These are phyloP conservation scores for Trichoderma atrobrunneum DNA, from an alignment of 2,329 filamentous ascomycete species.

Conservation along the genomic window DNA sequence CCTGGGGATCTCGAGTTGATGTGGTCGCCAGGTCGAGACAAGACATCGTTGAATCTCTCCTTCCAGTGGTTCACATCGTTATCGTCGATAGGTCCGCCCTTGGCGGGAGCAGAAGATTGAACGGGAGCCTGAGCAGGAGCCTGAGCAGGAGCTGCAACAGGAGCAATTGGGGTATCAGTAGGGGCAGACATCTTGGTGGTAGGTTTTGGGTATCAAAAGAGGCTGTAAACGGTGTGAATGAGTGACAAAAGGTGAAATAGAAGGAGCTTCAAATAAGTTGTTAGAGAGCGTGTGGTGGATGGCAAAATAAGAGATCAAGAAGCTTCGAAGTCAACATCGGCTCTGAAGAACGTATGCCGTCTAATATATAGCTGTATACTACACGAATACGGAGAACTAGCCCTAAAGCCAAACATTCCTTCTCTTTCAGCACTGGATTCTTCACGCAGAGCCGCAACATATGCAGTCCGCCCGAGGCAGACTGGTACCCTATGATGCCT, in stretches of 20 bases:
- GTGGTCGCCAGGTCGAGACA: conserved; percentile 41
- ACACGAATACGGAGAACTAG: neutral
- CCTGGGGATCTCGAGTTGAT: conserved; percentile 43
- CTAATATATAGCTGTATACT: neutral
- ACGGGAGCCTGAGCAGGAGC: neutral
- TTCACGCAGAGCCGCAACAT: neutral
- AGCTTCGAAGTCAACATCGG: neutral
- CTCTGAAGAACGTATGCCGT: neutral
- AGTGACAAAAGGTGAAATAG: conserved; percentile 5
- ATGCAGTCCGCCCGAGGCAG: neutral
- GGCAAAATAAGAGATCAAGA: neutral
- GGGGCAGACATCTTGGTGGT: conserved; percentile 12
- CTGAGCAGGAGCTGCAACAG: neutral
- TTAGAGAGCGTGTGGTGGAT: conserved; percentile 6
- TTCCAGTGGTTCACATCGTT: conserved; percentile 46
- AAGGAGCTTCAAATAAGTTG: neutral
- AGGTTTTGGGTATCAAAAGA: conserved; percentile 11
- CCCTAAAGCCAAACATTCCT: neutral
- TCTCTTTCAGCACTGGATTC: neutral
- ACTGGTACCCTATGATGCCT: neutral
- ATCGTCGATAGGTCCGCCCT: conserved; percentile 38
- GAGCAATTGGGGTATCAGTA: neutral
- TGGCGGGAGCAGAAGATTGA: conserved; percentile 19
- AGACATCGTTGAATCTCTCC: conserved; percentile 41
- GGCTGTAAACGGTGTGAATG: neutral